A percentile compares a stretch with the other conserved stretches of the same genome.
These are phyloP conservation scores for Clavulina sp. DNA, from an alignment of 768 basidiomycete genomes.

Conservation along the genomic window DNA sequence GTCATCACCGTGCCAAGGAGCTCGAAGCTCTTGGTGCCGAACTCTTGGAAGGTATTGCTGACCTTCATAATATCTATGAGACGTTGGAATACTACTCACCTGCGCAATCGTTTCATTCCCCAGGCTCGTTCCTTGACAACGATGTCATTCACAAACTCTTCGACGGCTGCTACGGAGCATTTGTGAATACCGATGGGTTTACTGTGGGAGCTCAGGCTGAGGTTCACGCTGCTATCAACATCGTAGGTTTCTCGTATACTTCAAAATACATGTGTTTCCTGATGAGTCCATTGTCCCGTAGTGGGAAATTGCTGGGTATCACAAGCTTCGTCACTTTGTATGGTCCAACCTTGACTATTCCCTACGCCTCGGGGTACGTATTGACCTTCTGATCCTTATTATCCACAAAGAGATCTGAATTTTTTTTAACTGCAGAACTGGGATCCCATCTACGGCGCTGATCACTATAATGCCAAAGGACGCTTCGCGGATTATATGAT, in stretches of 20 bases:
- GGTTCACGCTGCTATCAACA: background rate
- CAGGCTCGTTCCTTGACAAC: slow-evolving; percentile 1
- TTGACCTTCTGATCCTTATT: background rate
- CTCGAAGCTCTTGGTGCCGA: background rate
- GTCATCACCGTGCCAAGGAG: background rate
- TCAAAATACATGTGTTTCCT: too few relatives aligned
- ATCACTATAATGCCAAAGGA: slow-evolving; percentile 28
- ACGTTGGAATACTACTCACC: too few relatives aligned
- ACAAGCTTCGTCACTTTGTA: slow-evolving; percentile 12
- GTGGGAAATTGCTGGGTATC: slow-evolving; percentile 2
- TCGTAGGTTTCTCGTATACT: too few relatives aligned
- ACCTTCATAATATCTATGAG: too few relatives aligned
- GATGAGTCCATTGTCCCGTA: too few relatives aligned
- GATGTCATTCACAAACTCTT: background rate
- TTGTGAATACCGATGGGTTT: slow-evolving; percentile 7
- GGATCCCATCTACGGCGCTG: slow-evolving; percentile 20
- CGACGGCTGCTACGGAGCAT: slow-evolving; percentile 4
- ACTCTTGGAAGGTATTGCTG: background rate
- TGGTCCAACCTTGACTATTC: slow-evolving; percentile 28
- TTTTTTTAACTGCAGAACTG: slow-evolving; percentile 4
- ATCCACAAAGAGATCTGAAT: background rate
- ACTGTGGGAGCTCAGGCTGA: slow-evolving; percentile 4
- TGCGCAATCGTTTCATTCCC: too few relatives aligned
- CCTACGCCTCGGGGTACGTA: slow-evolving; percentile 22
- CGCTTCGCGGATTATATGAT: slow-evolving; percentile 25